phyloP scores from a whole-genome alignment of 495 filamentous ascomycete genomes.

The Lasiosphaeria miniovina region DNA sequence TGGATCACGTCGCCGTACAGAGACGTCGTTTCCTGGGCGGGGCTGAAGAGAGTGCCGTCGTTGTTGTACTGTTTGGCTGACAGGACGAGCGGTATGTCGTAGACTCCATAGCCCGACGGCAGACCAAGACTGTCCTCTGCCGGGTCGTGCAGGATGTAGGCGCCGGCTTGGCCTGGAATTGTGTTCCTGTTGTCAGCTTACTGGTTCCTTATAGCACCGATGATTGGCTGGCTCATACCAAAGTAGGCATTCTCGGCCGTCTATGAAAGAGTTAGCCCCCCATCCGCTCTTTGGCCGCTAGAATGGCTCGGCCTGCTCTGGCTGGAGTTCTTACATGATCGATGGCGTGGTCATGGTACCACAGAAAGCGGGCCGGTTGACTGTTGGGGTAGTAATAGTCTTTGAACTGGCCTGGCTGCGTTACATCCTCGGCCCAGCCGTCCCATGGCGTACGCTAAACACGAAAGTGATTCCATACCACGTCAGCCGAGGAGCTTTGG shows the following conservation, averaged over 20 bases:
- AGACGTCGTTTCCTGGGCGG: conserved; percentile 36
- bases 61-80: conserved; percentile 47
- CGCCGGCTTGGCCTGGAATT: conserved; percentile 42
- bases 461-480: not conserved
- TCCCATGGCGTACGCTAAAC: conserved; percentile 35
- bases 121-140: conserved; percentile 45
- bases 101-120: conserved; percentile 44
- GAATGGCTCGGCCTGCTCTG: not conserved
- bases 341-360: conserved; percentile 58
- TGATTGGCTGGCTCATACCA: conserved; percentile 10
- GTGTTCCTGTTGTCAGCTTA: not conserved
- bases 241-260: conserved; percentile 54
- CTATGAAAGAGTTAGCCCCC: conserved; percentile 9
- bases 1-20: conserved; percentile 54
- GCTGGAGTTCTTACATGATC: conserved; percentile 14
- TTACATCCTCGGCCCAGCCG: conserved; percentile 57
- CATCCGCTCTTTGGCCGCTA: not conserved
- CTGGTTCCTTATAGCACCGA: not conserved
- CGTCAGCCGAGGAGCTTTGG: not conserved
- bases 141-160: conserved; percentile 39
- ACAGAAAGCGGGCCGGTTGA: conserved; percentile 48
- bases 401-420: conserved; percentile 49
- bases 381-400: conserved; percentile 61
- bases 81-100: conserved; percentile 52
- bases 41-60: conserved; percentile 45